Percentiles rank a stretch among this genome's conserved stretches.
Conservation (phyloP, 2,329 filamentous ascomycete genomes). For the Hypoxylon rubiginosum region DNA sequence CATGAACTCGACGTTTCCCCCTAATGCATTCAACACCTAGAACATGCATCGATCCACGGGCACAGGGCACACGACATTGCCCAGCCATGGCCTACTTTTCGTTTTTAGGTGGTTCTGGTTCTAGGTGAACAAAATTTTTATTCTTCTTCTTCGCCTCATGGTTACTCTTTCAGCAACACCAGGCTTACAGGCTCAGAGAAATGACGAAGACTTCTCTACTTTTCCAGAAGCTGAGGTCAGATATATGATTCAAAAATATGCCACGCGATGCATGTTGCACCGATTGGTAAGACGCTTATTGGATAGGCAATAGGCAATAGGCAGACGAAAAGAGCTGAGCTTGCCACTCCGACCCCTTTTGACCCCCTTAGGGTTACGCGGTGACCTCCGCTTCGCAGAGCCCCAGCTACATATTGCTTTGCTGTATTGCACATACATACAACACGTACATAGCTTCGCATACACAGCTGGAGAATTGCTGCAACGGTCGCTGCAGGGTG, state of each 20-base stretch:
- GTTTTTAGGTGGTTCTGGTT: constrained; percentile 11
- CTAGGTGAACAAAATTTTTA: constrained; percentile 30
- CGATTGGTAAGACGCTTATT: constrained; percentile 9
- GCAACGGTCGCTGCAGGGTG: constrained; percentile 7
- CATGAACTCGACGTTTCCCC: background rate
- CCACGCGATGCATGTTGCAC: constrained; percentile 21
- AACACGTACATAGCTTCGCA: constrained; percentile 10
- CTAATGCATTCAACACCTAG: constrained; percentile 33
- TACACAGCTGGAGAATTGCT: constrained; percentile 2
- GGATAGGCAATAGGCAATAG: constrained; percentile 15
- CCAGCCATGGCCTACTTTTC: constrained; percentile 2
- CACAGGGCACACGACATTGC: constrained; percentile 3
- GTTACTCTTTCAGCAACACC: constrained; percentile 10
- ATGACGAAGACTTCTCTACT: constrained; percentile 13
- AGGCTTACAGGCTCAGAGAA: constrained; percentile 21
- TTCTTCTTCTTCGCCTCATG: constrained; percentile 20
- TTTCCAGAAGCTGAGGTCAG: constrained; percentile 38
- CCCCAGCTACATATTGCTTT: constrained; percentile 17
- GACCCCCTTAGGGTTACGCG: constrained; percentile 18
- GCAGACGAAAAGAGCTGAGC: constrained; percentile 30
- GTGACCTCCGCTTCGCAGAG: constrained; percentile 17
- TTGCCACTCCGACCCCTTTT: constrained; percentile 18
- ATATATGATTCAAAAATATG: constrained; percentile 35
- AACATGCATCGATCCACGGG: constrained; percentile 30
- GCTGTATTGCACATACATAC: constrained; percentile 12